Percentiles rank a stretch among this genome's conserved stretches.
phyloP scores from a whole-genome alignment of 2,329 filamentous ascomycete genomes.

The Fonsecaea nubica region DNA sequence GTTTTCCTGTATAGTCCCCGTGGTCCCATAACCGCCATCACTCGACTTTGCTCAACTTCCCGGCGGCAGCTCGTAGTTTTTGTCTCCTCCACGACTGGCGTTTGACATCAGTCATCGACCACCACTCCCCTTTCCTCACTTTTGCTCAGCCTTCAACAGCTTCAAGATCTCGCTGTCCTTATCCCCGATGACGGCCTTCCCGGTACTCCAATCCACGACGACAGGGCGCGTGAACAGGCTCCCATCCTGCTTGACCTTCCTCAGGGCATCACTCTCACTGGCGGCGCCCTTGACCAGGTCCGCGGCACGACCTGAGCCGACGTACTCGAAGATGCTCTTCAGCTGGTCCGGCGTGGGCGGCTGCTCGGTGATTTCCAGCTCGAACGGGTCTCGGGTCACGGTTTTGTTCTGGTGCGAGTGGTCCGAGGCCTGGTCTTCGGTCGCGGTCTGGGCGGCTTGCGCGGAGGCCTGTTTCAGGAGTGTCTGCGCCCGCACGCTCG shows the following conservation, averaged over 20 bases:
- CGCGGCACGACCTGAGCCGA: slow-evolving; percentile 66
- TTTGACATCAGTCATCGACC: background rate
- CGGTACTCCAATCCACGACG: slow-evolving; percentile 95
- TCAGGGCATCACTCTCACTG: slow-evolving; percentile 77
- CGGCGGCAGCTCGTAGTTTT: background rate
- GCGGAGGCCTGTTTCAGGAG: slow-evolving; percentile 82
- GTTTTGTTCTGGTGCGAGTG: slow-evolving; percentile 65
- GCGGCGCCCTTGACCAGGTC: slow-evolving; percentile 77
- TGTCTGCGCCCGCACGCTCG: slow-evolving; percentile 74
- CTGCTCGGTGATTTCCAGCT: slow-evolving; percentile 82
- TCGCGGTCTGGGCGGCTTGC: slow-evolving; percentile 70
- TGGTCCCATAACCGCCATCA: background rate
- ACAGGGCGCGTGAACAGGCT: slow-evolving; percentile 76
- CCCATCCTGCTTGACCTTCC: slow-evolving; percentile 73
- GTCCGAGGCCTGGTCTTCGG: slow-evolving; percentile 75
- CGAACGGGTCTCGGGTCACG: slow-evolving; percentile 72
- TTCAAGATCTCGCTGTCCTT: slow-evolving; percentile 89
- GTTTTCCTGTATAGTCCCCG: background rate
- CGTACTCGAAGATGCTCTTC: slow-evolving; percentile 81
- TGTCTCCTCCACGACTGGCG: background rate
- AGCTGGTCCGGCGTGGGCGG: slow-evolving; percentile 83
- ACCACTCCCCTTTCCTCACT: background rate
- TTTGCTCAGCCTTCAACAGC: slow-evolving; percentile 63
- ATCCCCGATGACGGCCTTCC: slow-evolving; percentile 76
- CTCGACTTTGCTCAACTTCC: background rate